These are phyloP conservation scores for Aspergillus sp. DNA, from an alignment of 2,329 filamentous ascomycete genomes.

Conservation along the genomic window DNA sequence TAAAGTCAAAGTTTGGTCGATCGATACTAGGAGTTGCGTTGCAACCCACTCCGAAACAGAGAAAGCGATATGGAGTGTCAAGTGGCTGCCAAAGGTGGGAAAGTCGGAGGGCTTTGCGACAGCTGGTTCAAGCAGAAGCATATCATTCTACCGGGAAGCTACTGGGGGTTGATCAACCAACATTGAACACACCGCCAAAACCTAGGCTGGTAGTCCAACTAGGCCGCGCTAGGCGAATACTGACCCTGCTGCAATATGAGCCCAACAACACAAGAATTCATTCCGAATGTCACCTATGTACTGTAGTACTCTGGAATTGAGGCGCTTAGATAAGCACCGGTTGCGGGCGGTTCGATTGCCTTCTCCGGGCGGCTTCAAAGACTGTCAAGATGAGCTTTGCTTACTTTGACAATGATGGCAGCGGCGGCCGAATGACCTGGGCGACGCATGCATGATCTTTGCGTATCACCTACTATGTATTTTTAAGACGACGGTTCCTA, in stretches of 20 bases:
- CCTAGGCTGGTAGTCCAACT: background rate
- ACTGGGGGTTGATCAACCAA: constrained; percentile 61
- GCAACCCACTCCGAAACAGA: constrained; percentile 93
- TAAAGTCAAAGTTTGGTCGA: constrained; percentile 94
- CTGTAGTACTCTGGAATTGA: background rate
- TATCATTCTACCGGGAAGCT: constrained; percentile 84
- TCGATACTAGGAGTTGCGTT: constrained; percentile 81
- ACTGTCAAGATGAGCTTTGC: background rate
- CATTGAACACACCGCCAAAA: too few relatives aligned
- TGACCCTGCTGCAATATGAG: background rate
- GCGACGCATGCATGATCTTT: constrained; percentile 7
- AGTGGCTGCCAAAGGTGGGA: constrained; percentile 75
- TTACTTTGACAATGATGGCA: constrained; percentile 7
- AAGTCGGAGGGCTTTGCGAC: constrained; percentile 74
- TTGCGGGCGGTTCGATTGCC: constrained; percentile 26
- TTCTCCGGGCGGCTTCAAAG: constrained; percentile 12
- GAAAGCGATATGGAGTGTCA: constrained; percentile 79
- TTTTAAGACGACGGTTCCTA: constrained; percentile 1
- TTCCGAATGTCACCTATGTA: background rate
- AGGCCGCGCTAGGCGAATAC: background rate
- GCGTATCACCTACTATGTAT: constrained; percentile 1
- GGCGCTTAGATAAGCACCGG: constrained; percentile 32
- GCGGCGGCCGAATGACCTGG: constrained; percentile 2
- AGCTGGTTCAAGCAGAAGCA: constrained; percentile 73
- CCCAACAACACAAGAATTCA: background rate